phyloP scores from a whole-genome alignment of 208 protist species.

The Leishmania lainsoni region DNA sequence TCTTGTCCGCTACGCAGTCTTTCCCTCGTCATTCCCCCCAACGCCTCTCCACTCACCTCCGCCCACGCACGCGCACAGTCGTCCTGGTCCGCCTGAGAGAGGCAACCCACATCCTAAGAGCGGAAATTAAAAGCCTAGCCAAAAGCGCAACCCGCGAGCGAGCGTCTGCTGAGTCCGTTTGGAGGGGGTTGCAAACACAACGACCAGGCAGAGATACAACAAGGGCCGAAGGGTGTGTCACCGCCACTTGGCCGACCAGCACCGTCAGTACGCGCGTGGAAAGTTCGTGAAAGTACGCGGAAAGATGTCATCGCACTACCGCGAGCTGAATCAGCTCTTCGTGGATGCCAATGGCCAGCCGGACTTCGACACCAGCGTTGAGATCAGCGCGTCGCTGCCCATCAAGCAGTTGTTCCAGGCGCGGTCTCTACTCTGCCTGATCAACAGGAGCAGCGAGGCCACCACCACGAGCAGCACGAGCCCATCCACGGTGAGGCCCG shows the following conservation, averaged over 20 bases:
- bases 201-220: too few relatives aligned
- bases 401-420: constrained; percentile 60
- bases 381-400: constrained; percentile 46
- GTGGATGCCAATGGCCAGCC: constrained; percentile 41
- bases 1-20: background rate
- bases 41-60: background rate
- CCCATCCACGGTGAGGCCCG: constrained; percentile 23
- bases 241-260: too few relatives aligned
- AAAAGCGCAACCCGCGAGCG: too few relatives aligned
- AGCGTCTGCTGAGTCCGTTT: too few relatives aligned
- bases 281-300: background rate
- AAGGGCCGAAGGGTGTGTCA: too few relatives aligned
- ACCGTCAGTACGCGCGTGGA: background rate
- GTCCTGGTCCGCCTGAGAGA: too few relatives aligned
- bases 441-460: constrained; percentile 5
- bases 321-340: constrained; percentile 53
- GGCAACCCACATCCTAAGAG: too few relatives aligned
- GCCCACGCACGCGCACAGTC: background rate
- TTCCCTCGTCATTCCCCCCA: background rate
- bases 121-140: too few relatives aligned
- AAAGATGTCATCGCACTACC: constrained; percentile 62
- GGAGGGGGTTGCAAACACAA: too few relatives aligned
- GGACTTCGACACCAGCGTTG: constrained; percentile 55
- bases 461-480: constrained; percentile 10
- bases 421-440: constrained; percentile 34